Evolutionary conservation across 1,139 yeast genomes (phyloP), one percentile per base, ranked within the genome.

Genomic region (Fermentozyma sake): DNA sequence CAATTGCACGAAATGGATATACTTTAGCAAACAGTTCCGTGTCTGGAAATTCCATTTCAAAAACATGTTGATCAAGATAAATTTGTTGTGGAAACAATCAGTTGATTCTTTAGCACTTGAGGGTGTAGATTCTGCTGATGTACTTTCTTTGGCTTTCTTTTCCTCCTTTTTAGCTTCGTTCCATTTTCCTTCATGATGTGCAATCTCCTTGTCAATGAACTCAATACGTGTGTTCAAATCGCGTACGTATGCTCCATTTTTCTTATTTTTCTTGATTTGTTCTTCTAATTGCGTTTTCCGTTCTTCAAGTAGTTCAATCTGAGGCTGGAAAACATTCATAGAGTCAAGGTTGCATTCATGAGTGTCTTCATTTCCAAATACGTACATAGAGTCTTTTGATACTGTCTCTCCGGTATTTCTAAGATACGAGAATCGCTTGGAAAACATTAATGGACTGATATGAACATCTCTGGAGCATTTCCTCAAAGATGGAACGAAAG

Each of bases 11-110:
- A 58, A 62, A 39, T 65, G 69, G 27, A 66, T 39, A 39, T 65
- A 67, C 37, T 56, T 61, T 35, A 59, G 43, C 7, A 64, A 38
- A 13, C 45, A 38, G 31, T 68, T 61, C 16, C 73, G 41, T 31
- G 60, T 63, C 10, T 46, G 37, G 22, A 53, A 52, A 37, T 67
- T 67, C 72, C 72, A 68, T 35, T 66, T 67, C 24, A 66, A 46
- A 22, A 62, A 50, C 68, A 63, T 64, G 23, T 61, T 53, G 16
- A 63, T 51, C 16, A 65, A 46, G 2, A 64, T 48, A 35, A 68
- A 67, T 33, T 58, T 61, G 39, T 68, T 67, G 31, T 63, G 58
- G 38, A 61, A 68, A 20, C 45, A 48, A 19, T 54, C 63, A 8
- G 38, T 37, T n/a, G n/a, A n/a, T 4, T 24, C 19, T 10, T 27